Evolutionary conservation across 208 protist genomes (phyloP).

Genomic region (Wallacemonas sp.): DNA sequence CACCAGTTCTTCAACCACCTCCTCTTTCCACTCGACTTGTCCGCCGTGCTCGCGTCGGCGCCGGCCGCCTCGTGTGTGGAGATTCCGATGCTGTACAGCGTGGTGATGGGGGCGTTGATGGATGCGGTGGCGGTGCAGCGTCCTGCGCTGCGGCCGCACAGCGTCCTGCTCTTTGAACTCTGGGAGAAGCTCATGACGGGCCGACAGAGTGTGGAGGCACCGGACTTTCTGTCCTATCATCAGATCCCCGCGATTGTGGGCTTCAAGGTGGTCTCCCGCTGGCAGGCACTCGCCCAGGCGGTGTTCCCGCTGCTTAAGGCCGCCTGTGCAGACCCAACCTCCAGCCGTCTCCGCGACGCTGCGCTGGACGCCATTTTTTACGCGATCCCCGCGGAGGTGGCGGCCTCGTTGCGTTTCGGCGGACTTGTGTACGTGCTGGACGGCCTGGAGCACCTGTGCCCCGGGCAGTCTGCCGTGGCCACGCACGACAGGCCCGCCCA

Average conservation of each 20-base stretch:
- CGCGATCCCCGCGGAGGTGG: conserved; percentile 49
- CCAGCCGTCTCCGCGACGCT: conserved; percentile 37
- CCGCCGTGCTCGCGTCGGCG: conserved; percentile 8
- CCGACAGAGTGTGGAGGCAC: conserved; percentile 7
- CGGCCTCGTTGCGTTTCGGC: conserved; percentile 57
- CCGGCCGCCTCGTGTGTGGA: conserved; percentile 25
- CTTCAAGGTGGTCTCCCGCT: conserved; percentile 40
- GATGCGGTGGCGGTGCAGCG: conserved; percentile 66
- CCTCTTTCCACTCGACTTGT: conserved; percentile 58
- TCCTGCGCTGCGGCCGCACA: conserved; percentile 41
- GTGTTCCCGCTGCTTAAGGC: conserved; percentile 50
- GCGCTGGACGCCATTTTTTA: conserved; percentile 59
- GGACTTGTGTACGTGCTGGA: conserved; percentile 64
- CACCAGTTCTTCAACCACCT: conserved; percentile 40
- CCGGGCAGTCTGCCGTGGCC: not conserved
- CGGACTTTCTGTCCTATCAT: conserved; percentile 33
- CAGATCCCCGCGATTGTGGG: conserved; percentile 46
- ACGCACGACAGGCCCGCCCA: conserved; percentile 1
- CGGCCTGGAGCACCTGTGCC: conserved; percentile 26
- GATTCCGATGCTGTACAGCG: conserved; percentile 47
- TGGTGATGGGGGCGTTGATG: conserved; percentile 50
- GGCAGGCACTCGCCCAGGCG: conserved; percentile 39
- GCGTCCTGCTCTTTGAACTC: conserved; percentile 44
- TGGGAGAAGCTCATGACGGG: conserved; percentile 56
- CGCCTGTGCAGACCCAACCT: conserved; percentile 27